phyloP scores from a whole-genome alignment of 2,329 filamentous ascomycete species.

The Colletotrichum brevisporum region DNA sequence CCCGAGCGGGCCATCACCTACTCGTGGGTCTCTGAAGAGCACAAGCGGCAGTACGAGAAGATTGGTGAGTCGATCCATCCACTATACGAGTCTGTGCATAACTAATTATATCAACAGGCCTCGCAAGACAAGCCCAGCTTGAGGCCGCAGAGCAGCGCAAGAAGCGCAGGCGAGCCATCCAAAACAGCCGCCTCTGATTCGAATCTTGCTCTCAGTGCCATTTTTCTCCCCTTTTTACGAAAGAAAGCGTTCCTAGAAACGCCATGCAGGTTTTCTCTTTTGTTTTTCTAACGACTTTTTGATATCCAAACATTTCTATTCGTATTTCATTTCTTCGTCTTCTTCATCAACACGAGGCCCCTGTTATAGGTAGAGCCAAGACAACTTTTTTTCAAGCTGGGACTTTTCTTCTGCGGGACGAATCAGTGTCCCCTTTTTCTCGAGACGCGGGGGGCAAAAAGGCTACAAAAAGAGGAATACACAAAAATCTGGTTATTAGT shows the following conservation, averaged over 20 bases:
- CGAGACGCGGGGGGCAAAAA: background rate
- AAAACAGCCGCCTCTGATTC: conserved; percentile 38
- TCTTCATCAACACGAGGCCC: background rate
- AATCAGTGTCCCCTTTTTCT: background rate
- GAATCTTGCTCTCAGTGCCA: background rate
- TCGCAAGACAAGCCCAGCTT: conserved; percentile 40
- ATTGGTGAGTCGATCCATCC: too few species aligned
- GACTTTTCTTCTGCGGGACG: background rate
- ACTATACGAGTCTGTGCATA: too few species aligned
- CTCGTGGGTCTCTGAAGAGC: conserved; percentile 47
- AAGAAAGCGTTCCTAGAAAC: background rate
- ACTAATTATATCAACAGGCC: conserved; percentile 6
- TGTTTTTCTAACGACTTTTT: conserved; percentile 8
- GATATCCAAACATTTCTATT: conserved; percentile 28
- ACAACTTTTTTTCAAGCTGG: background rate
- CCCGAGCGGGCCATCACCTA: conserved; percentile 52
- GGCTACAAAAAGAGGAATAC: conserved; percentile 32
- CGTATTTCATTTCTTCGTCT: background rate
- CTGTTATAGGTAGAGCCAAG: background rate
- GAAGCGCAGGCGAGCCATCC: conserved; percentile 37
- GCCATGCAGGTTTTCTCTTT: background rate
- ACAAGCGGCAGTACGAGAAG: conserved; percentile 44
- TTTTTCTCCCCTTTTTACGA: background rate
- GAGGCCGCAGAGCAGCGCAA: conserved; percentile 38
- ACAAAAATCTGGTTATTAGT: conserved; percentile 29